phyloP scores from a whole-genome alignment of 345 rosid genomes.

The Tarenaya hassleriana region DNA sequence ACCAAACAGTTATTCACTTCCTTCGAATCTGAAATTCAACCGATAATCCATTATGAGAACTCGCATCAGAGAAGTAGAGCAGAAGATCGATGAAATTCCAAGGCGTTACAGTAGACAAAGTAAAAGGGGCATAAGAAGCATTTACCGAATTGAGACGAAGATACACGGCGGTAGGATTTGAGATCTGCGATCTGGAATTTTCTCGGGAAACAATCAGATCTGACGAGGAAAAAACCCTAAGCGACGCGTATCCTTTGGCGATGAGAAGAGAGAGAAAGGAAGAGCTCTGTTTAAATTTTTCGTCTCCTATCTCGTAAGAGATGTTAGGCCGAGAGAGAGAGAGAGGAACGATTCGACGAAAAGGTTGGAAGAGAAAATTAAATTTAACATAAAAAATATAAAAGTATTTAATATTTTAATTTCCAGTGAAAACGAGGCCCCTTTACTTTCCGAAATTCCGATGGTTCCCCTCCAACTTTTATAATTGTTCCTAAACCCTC shows the following conservation, averaged over 20 bases:
- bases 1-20: constrained; percentile 10
- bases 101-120: not conserved
- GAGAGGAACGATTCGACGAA: constrained; percentile 10
- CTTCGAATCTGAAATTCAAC: constrained; percentile 19
- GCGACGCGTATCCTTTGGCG: constrained; percentile 12
- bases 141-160: constrained; percentile 22
- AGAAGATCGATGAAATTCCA: constrained; percentile 22
- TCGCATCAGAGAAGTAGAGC: constrained; percentile 10
- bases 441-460: not conserved
- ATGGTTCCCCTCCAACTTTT: too few species aligned
- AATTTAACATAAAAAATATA: constrained; percentile 16
- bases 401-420: constrained; percentile 7
- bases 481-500: too few species aligned
- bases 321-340: constrained; percentile 10
- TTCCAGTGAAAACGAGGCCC: not conserved
- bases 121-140: not conserved
- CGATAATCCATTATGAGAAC: constrained; percentile 6
- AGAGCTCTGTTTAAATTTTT: constrained; percentile 17
- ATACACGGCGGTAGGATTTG: constrained; percentile 1
- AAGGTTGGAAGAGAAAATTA: not conserved
- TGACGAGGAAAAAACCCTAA: constrained; percentile 23
- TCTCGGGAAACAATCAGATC: constrained; percentile 23
- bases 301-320: constrained; percentile 17
- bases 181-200: constrained; percentile 32
- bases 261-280: constrained; percentile 1